Conservation (phyloP, 345 rosid genomes). For the Eutrema japonicum region DNA sequence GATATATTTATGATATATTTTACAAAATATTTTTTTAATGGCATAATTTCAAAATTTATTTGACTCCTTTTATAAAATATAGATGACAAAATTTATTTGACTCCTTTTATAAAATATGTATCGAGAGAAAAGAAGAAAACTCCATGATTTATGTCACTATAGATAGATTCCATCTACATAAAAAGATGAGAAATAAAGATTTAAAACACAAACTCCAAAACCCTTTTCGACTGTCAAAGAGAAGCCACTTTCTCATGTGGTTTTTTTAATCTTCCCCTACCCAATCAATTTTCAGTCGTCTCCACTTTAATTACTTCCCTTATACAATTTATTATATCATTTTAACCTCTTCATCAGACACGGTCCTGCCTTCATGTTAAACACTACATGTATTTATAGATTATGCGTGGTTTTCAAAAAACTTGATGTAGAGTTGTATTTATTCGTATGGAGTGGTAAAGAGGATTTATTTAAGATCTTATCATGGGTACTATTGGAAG, state of each 20-base stretch:
- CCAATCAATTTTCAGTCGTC: constrained; percentile 43
- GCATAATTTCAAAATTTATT: neutral
- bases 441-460: neutral
- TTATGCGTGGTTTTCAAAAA: constrained; percentile 12
- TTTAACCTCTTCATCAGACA: constrained; percentile 36
- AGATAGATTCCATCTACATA: constrained; percentile 22
- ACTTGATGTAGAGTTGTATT: neutral
- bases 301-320: constrained; percentile 30
- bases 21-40: neutral
- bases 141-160: constrained; percentile 39
- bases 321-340: neutral
- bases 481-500: neutral
- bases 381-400: constrained; percentile 1
- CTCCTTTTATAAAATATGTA: neutral
- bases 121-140: constrained; percentile 26
- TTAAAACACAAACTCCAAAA: constrained; percentile 10
- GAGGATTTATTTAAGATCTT: neutral
- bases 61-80: neutral
- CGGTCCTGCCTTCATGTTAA: constrained; percentile 54
- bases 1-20: neutral
- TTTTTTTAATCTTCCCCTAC: constrained; percentile 30
- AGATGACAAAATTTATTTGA: neutral
- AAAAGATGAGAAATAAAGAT: constrained; percentile 14
- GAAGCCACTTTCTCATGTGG: constrained; percentile 47
- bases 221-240: constrained; percentile 42